Conservation (phyloP, 2,329 filamentous ascomycete species). For the Fusarium tjaetaba region DNA sequence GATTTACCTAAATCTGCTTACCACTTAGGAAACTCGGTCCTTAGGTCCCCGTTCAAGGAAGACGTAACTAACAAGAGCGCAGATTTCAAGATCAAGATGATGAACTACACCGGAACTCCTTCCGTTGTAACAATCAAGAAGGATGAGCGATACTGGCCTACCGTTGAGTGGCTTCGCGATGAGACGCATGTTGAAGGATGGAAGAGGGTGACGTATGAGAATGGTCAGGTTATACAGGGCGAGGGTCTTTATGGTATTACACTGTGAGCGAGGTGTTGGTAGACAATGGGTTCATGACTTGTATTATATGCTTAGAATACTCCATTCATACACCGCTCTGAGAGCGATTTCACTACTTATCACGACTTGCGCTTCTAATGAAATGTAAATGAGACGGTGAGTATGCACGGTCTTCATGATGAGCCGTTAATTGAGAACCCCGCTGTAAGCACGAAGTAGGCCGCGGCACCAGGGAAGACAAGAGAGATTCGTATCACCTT, state of each 20-base stretch:
- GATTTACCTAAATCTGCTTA: too few species aligned
- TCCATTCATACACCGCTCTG: not conserved
- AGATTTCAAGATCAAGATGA: slow-evolving; percentile 97
- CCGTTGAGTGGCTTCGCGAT: slow-evolving; percentile 75
- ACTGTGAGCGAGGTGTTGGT: not conserved
- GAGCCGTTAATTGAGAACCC: not conserved
- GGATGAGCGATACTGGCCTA: slow-evolving; percentile 93
- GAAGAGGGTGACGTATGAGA: slow-evolving; percentile 70
- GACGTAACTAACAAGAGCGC: not conserved
- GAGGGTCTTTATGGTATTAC: slow-evolving; percentile 62
- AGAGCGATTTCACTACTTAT: not conserved
- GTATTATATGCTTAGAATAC: not conserved
- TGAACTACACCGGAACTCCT: slow-evolving; percentile 96
- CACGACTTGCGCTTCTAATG: rapidly evolving
- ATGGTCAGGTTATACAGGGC: slow-evolving; percentile 61
- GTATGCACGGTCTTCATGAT: too few species aligned
- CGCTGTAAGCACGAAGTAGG: not conserved
- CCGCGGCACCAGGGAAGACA: not conserved
- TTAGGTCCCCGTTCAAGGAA: too few species aligned
- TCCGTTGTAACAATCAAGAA: slow-evolving; percentile 99
- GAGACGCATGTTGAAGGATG: slow-evolving; percentile 66
- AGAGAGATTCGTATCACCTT: too few species aligned
- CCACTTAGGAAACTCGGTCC: too few species aligned
- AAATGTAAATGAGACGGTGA: too few species aligned
- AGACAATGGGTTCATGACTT: not conserved